Percentiles rank a stretch among this genome's conserved stretches.
These are phyloP conservation scores for Candida albicans DNA, from an alignment of 1,139 yeast genomes.

Conservation along the genomic window DNA sequence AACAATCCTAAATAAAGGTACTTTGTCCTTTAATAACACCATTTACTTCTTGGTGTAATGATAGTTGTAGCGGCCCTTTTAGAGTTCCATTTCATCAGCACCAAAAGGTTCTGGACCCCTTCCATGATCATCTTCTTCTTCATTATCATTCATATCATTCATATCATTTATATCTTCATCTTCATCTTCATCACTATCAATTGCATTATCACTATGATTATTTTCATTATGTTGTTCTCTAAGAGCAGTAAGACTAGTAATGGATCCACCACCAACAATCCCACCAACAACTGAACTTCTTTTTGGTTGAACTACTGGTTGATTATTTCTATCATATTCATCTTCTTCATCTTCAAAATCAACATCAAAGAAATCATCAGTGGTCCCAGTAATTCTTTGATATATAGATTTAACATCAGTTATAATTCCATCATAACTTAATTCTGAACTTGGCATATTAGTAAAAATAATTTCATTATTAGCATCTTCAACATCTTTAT, in stretches of 20 bases:
- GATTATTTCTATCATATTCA: slow-evolving; percentile 22
- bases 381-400: slow-evolving; percentile 80
- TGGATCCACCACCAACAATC: slow-evolving; percentile 18
- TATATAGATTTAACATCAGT: slow-evolving; percentile 78
- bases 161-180: slow-evolving; percentile 32
- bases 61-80: too few species aligned
- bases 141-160: slow-evolving; percentile 60
- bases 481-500: slow-evolving; percentile 31
- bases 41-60: too few species aligned
- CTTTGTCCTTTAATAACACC: too few species aligned
- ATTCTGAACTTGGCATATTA: slow-evolving; percentile 76
- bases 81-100: slow-evolving; percentile 70
- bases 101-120: slow-evolving; percentile 56
- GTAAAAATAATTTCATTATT: slow-evolving; percentile 57
- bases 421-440: slow-evolving; percentile 87
- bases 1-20: too few species aligned
- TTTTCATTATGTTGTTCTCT: slow-evolving; percentile 8
- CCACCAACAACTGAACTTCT: slow-evolving; percentile 16
- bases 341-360: slow-evolving; percentile 96
- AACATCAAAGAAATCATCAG: slow-evolving; percentile 92
- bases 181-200: slow-evolving; percentile 28
- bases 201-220: slow-evolving; percentile 38
- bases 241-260: slow-evolving; percentile 20
- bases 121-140: slow-evolving; percentile 29
- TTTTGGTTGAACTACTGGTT: slow-evolving; percentile 10